These are phyloP conservation scores for Psilocybe cyanescens DNA, from an alignment of 768 basidiomycete genomes.

Conservation along the genomic window DNA sequence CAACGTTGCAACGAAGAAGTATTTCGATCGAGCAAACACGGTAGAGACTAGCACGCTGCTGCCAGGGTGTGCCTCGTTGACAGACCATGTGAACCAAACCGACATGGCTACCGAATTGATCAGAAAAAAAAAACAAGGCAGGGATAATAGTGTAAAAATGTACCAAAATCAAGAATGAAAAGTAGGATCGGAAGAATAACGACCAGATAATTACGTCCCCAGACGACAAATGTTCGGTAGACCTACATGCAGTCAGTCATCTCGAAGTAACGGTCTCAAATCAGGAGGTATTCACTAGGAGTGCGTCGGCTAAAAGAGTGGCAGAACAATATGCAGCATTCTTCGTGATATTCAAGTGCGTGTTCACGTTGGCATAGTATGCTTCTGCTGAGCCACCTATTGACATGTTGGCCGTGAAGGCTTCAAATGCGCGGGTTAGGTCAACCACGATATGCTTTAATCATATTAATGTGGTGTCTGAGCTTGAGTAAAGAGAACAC, in stretches of 20 bases:
- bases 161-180: slow-evolving; percentile 13
- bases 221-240: slow-evolving; percentile 25
- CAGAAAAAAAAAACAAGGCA: background rate
- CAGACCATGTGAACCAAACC: background rate
- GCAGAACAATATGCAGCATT: background rate
- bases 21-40: slow-evolving; percentile 1
- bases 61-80: slow-evolving; percentile 1
- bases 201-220: slow-evolving; percentile 16
- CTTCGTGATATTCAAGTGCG: background rate
- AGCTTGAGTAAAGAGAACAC: background rate
- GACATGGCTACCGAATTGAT: background rate
- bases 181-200: slow-evolving; percentile 17
- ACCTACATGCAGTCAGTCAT: slow-evolving; percentile 8
- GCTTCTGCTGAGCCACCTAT: background rate
- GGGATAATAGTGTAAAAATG: background rate
- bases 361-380: background rate
- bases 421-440: background rate
- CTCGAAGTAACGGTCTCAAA: background rate
- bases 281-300: background rate
- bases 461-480: background rate
- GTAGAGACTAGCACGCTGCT: background rate
- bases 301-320: background rate
- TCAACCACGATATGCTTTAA: slow-evolving; percentile 1
- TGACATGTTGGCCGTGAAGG: background rate
- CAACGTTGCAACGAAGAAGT: slow-evolving; percentile 1